Conservation (phyloP, 805 yeast species). For the Candida morakotiae region DNA sequence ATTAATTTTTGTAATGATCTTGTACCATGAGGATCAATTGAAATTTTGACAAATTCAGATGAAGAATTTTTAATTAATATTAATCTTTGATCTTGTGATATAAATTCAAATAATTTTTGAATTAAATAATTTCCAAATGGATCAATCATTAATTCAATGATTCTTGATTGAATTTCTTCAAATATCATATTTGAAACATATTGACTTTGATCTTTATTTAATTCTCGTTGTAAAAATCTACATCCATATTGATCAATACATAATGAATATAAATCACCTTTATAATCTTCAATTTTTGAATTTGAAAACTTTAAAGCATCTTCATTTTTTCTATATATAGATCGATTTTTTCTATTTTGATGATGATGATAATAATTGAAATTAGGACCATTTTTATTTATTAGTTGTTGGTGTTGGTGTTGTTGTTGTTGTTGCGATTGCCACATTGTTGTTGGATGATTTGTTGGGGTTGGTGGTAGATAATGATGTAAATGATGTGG, state of each 20-base stretch:
- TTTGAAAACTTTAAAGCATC: constrained; percentile 69
- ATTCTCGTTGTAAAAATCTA: constrained; percentile 81
- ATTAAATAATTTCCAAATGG: constrained; percentile 97
- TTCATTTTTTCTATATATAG: constrained; percentile 49
- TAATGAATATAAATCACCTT: constrained; percentile 69
- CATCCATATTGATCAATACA: constrained; percentile 98
- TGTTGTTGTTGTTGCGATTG: constrained; percentile 6
- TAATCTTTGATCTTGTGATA: constrained; percentile 65
- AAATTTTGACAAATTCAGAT: constrained; percentile 70
- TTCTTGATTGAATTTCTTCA: constrained; percentile 71
- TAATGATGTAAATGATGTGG: not conserved
- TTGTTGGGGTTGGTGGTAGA: not conserved
- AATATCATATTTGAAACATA: constrained; percentile 72
- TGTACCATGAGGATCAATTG: constrained; percentile 93
- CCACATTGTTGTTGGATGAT: constrained; percentile 3
- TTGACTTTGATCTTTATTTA: constrained; percentile 43
- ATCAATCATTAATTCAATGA: constrained; percentile 86
- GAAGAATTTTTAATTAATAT: constrained; percentile 67
- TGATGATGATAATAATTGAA: too few species aligned
- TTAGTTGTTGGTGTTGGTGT: constrained; percentile 11
- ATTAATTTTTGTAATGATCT: constrained; percentile 90
- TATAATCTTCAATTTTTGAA: constrained; percentile 63
- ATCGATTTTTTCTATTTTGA: constrained; percentile 14
- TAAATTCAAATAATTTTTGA: constrained; percentile 83
- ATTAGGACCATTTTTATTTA: too few species aligned